A percentile compares a stretch with the other conserved stretches of the same genome.
phyloP scores from a whole-genome alignment of 2,329 filamentous ascomycete genomes.

The Bipolaris sorokiniana region DNA sequence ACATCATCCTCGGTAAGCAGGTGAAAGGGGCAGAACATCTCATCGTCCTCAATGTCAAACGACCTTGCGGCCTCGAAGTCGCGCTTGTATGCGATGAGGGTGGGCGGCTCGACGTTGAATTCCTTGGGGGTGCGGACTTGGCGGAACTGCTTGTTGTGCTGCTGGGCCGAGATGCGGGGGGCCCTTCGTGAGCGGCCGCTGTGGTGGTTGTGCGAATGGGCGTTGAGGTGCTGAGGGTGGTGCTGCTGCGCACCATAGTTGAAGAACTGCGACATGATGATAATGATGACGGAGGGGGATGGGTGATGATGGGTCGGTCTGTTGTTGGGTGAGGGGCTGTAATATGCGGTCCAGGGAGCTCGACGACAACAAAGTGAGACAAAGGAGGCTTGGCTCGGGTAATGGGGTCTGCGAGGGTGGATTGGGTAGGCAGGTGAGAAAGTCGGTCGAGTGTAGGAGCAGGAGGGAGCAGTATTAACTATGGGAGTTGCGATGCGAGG shows the following conservation, averaged over 20 bases:
- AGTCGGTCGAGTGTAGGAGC: constrained; percentile 10
- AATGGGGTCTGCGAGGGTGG: constrained; percentile 6
- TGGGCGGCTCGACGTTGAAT: constrained; percentile 73
- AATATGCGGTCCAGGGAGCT: constrained; percentile 17
- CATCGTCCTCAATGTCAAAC: constrained; percentile 94
- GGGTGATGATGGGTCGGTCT: constrained; percentile 26
- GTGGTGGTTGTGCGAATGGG: constrained; percentile 76
- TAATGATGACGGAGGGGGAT: constrained; percentile 35
- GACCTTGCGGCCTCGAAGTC: constrained; percentile 91
- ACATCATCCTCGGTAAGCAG: constrained; percentile 94
- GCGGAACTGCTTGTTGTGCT: constrained; percentile 89
- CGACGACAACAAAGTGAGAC: constrained; percentile 36
- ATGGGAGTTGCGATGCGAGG: constrained; percentile 30
- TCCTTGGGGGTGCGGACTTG: constrained; percentile 87
- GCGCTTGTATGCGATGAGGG: constrained; percentile 77
- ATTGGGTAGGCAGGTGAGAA: constrained; percentile 20
- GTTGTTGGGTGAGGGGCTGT: constrained; percentile 27
- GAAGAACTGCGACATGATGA: constrained; percentile 58
- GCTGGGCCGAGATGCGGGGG: constrained; percentile 77
- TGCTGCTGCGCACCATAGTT: constrained; percentile 57
- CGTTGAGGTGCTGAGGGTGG: constrained; percentile 54
- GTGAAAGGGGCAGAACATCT: constrained; percentile 88
- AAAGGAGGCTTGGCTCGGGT: constrained; percentile 25
- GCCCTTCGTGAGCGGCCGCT: constrained; percentile 84
- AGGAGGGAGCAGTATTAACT: constrained; percentile 30